Percentiles rank a stretch among this genome's conserved stretches.
These are phyloP conservation scores for Fusarium domesticum DNA, from an alignment of 2,329 filamentous ascomycete species.

Conservation along the genomic window DNA sequence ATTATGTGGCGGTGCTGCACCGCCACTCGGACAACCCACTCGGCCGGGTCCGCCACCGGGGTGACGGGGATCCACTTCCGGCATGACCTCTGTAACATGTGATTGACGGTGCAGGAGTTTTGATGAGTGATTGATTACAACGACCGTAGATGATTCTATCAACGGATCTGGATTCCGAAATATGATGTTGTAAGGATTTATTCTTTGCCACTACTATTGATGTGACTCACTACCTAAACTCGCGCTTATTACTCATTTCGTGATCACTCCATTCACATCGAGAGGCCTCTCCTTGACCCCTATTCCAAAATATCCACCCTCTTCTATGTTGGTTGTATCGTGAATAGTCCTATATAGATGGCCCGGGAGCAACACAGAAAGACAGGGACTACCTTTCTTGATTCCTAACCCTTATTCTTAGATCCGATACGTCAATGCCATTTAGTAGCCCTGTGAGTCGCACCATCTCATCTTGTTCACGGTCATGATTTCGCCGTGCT, in stretches of 20 bases:
- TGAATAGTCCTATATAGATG: no score
- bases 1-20: constrained; percentile 20
- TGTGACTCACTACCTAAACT: no score
- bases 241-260: no score
- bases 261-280: no score
- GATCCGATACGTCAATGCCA: neutral
- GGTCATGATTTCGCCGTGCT: neutral
- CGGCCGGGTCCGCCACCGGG: constrained; percentile 25
- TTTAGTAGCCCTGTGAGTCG: constrained; percentile 16
- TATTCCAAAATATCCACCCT: no score
- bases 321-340: no score
- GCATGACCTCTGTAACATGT: constrained; percentile 22
- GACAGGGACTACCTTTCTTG: no score
- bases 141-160: neutral
- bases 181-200: no score
- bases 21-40: constrained; percentile 11
- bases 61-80: constrained; percentile 20
- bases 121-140: constrained; percentile 10
- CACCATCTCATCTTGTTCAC: constrained; percentile 1
- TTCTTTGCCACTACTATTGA: no score
- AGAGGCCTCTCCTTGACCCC: no score
- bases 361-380: no score
- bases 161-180: neutral
- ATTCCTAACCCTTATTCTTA: neutral
- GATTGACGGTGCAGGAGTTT: constrained; percentile 22